These are phyloP conservation scores for Microstegium vimineum DNA, from an alignment of 176 grass and related monocot genomes.

Conservation along the genomic window DNA sequence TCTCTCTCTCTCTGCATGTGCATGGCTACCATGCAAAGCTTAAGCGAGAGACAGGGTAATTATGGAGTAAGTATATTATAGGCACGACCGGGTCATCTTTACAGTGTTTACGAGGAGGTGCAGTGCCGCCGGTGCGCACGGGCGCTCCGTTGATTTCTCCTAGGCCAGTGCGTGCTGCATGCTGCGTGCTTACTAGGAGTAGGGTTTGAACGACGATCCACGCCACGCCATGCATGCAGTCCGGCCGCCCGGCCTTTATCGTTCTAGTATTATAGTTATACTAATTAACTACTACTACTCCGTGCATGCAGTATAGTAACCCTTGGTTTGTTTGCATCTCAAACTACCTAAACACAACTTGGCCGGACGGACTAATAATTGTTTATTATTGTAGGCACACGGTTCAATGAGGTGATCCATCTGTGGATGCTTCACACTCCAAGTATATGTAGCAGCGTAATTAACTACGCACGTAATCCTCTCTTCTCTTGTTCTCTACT, in stretches of 20 bases:
- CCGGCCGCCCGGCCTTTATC: background rate
- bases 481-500: background rate
- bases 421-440: too few relatives aligned
- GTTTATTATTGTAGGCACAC: background rate
- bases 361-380: too few relatives aligned
- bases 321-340: background rate
- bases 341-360: background rate
- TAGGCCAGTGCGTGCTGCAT: conserved; percentile 37
- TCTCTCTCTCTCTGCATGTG: background rate
- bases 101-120: conserved; percentile 58
- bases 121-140: conserved; percentile 32
- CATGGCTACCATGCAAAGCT: conserved; percentile 3
- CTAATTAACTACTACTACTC: background rate
- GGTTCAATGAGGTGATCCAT: too few relatives aligned
- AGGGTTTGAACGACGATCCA: conserved; percentile 27
- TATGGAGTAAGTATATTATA: conserved; percentile 23
- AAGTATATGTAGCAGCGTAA: too few relatives aligned
- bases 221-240: background rate
- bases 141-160: conserved; percentile 82
- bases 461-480: too few relatives aligned
- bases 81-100: conserved; percentile 28
- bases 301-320: background rate
- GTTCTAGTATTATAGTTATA: background rate
- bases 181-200: background rate
- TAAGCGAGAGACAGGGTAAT: conserved; percentile 1